Base-by-base conservation (phyloP, 1,284 basidiomycete species). In the Ceratobasidium sp. region DNA sequence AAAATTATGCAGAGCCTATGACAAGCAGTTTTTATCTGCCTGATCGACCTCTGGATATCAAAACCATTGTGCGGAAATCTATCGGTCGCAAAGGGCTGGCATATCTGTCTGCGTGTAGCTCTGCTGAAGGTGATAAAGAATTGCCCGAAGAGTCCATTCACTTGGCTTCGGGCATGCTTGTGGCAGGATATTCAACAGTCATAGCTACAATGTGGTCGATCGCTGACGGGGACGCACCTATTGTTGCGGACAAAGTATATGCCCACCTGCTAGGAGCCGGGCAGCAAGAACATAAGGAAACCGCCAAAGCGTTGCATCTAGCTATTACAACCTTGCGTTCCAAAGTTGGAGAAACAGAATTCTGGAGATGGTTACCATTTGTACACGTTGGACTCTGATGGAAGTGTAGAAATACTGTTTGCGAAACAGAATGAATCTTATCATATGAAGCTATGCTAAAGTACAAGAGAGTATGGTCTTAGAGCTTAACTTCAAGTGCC, bases 161-260 rank as follows among this genome's bases (percentile, higher is more conserved):
- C 23, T 31, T 79, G 10, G 75, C 69, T 1, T 28, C 64, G 3
- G 63, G 77, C 10, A 74, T 79, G 75, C 51, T 79, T 7, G 77
- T 79, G 47, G 47, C 47, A 20, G 17, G n/a, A 13, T 49, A 49
- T 23, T 49, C 47, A 20, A 20, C 47, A 23, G n/a, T 49, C n/a
- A 17, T 49, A 20, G 20, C n/a, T 13, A 20, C 47, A 20, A 15
- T 49, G 47, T 49, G 47, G 47, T 49, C 47, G 7, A 13, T 23
- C 20, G 17, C 6, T 6, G 47, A 15, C n/a, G 17, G 20, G n/a
- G 47, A 49, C 47, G 47, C 47, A 49, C 17, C 6, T 20, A 20
- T 49, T 6, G 17, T 49, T 49, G 20, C 47, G 7, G 6, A 49
- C 17, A 6, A 49, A 23, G 47, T 49, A 20, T 49, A 49, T 49